phyloP scores from a whole-genome alignment of 306 rosid genomes.

The Vicia faba region DNA sequence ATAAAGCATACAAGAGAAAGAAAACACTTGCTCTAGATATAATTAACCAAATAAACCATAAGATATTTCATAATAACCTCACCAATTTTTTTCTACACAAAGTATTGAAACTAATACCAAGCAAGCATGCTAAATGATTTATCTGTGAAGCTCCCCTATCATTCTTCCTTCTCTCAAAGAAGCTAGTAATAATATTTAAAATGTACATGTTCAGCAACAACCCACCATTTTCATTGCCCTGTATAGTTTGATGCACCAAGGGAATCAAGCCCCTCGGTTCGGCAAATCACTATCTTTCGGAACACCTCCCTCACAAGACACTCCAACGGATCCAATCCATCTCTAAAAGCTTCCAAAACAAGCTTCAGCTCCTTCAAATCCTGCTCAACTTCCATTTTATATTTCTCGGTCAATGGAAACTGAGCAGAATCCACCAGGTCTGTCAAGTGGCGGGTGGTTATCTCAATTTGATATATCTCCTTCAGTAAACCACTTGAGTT shows the following conservation, averaged over 20 bases:
- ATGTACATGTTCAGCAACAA: slow-evolving; percentile 37
- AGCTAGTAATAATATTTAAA: slow-evolving; percentile 42
- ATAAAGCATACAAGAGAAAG: slow-evolving; percentile 28
- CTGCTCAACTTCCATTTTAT: slow-evolving; percentile 62
- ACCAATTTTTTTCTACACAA: slow-evolving; percentile 40
- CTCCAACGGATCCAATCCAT: slow-evolving; percentile 75
- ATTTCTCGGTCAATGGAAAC: slow-evolving; percentile 73
- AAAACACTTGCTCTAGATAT: slow-evolving; percentile 20
- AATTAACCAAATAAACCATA: slow-evolving; percentile 32
- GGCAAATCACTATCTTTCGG: slow-evolving; percentile 66
- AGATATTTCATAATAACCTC: slow-evolving; percentile 28
- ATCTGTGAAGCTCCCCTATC: slow-evolving; percentile 14
- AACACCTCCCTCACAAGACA: slow-evolving; percentile 81
- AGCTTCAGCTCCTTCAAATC: slow-evolving; percentile 52
- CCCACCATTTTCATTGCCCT: slow-evolving; percentile 41
- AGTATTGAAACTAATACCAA: slow-evolving; percentile 42
- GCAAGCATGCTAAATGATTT: slow-evolving; percentile 34
- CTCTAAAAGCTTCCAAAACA: slow-evolving; percentile 57
- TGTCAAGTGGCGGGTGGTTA: slow-evolving; percentile 61
- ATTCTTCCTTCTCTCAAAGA: slow-evolving; percentile 48
- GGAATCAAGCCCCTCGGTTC: slow-evolving; percentile 80
- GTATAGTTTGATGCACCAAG: slow-evolving; percentile 50
- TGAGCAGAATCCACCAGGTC: slow-evolving; percentile 77
- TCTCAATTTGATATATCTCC: slow-evolving; percentile 85
- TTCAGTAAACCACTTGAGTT: slow-evolving; percentile 72